Base-by-base conservation (phyloP, 192 early-diverging fungal genomes). In the Backusella luteola region DNA sequence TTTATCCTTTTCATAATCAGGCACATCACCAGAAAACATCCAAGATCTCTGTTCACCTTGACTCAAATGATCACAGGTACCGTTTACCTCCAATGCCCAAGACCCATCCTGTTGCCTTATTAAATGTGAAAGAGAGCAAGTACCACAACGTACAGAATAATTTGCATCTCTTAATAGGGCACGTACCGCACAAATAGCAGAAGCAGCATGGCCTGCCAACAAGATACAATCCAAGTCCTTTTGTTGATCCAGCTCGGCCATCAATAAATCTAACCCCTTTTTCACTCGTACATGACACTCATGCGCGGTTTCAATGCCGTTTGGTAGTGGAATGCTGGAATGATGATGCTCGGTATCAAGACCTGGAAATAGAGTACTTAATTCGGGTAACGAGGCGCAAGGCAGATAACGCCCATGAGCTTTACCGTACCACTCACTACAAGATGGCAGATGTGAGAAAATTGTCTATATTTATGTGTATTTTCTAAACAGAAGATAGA, bases 341-440 rank as follows among this genome's bases (percentile, higher is more conserved):
- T 49, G 36, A 3, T 53, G 70, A 67, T 81, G 70, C 11, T 56
- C 21, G 12, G 52, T 68, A 34, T 73, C 75, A 21, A 81, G 49
- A n/a, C 59, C 41, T n/a, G 76, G 76, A 42, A 77, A 81, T 21
- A 77, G 46, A 21, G n/a, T 17, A 39, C 69, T 59, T 14, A 81
- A 36, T 29, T 66, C 32, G 14, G 73, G 53, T 17, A 77, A 8
- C 1, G 34, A 21, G 12, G 76, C 76, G n/a, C 76, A 71, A 35
- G 63, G 75, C 1, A 59, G 76, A 34, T 81, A 81, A 29, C 44
- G 70, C 1, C 32, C 35, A 21, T 69, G 49, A 17, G 70, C 49
- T 17, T 36, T 46, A 5, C 80, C 80, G 35, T 77, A 77, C 80
- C 80, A 81, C 67, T 81, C 80, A 32, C 80, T 81, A 53, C 23